These are phyloP conservation scores for Fusarium nurragi DNA, from an alignment of 2,329 filamentous ascomycete species.

Conservation along the genomic window DNA sequence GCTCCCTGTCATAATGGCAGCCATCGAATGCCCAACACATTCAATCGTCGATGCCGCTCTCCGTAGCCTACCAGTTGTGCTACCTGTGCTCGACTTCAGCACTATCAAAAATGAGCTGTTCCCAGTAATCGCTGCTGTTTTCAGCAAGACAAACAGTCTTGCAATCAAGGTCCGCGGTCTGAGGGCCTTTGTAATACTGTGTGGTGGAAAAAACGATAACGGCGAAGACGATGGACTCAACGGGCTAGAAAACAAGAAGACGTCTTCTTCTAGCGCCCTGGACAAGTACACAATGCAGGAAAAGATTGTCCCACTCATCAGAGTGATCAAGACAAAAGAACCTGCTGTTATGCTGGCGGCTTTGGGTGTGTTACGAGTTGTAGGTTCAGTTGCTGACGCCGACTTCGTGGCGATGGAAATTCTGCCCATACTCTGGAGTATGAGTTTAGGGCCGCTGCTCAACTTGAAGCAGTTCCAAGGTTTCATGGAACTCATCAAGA, in stretches of 20 bases:
- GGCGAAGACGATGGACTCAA: slow-evolving; percentile 75
- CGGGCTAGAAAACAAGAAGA: slow-evolving; percentile 73
- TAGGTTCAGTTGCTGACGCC: slow-evolving; percentile 82
- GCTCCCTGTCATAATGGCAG: slow-evolving; percentile 82
- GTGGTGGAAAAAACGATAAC: slow-evolving; percentile 72
- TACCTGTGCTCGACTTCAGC: slow-evolving; percentile 91
- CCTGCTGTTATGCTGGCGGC: slow-evolving; percentile 97
- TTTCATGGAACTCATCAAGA: slow-evolving; percentile 91
- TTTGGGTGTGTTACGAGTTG: slow-evolving; percentile 82
- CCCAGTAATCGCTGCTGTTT: slow-evolving; percentile 88
- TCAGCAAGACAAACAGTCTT: slow-evolving; percentile 91
- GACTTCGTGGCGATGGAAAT: slow-evolving; percentile 95
- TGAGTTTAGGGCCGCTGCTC: slow-evolving; percentile 89
- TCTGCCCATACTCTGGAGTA: slow-evolving; percentile 88
- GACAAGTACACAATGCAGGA: slow-evolving; percentile 99
- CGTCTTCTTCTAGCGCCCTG: slow-evolving; percentile 77
- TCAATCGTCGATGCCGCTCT: slow-evolving; percentile 88
- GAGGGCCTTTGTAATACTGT: slow-evolving; percentile 89
- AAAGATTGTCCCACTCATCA: slow-evolving; percentile 90
- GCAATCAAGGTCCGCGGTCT: slow-evolving; percentile 93
- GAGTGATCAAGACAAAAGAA: slow-evolving; percentile 96
- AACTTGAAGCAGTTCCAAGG: slow-evolving; percentile 87
- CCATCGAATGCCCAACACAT: slow-evolving; percentile 89
- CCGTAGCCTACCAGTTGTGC: slow-evolving; percentile 78
- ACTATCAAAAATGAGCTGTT: slow-evolving; percentile 98